Evolutionary conservation across 1,284 basidiomycete genomes (phyloP), one percentile per base, ranked within the genome.

Genomic region (Leccinum idahoense): DNA sequence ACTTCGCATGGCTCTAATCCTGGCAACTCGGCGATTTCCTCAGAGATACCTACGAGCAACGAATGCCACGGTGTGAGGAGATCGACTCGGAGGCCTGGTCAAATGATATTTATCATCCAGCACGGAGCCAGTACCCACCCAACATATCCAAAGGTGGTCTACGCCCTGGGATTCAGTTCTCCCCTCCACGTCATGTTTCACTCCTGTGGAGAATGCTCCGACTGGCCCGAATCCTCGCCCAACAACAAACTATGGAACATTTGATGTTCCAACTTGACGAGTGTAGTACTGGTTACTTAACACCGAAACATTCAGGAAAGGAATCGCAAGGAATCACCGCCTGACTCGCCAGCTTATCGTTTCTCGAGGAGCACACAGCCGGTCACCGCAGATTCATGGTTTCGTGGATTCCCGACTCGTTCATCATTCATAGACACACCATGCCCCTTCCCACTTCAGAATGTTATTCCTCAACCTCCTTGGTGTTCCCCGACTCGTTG

Each of bases 41-140:
- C n/a, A n/a, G n/a, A n/a, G n/a, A n/a, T n/a, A n/a, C n/a, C n/a
- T n/a, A n/a, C n/a, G n/a, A n/a, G n/a, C n/a, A n/a, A n/a, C n/a
- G n/a, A n/a, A n/a, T n/a, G n/a, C n/a, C n/a, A 68, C 88, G 96
- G 35, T 88, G 91, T 12, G 85, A 85, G 51, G 93, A 95, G 75
- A 97, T 99, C 70, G 97, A 99, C n/a, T n/a, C n/a, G n/a, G n/a
- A n/a, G 77, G 88, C 90, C 71, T 99, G 96, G 96, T 89, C 94
- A 35, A 90, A 92, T 70, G 94, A 98, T 74, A 99, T 99, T 70
- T 97, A 98, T 77, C 86, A 91, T 39, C 89, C 96, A 11, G 97
- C 96, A 3, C 97, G 96, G 1, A 90, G 89, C 66, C 82, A 91
- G 64, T 93, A 96, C 73, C 87, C 96, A 11, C 97, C 97, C 23